phyloP scores from a whole-genome alignment of 2,329 filamentous ascomycete genomes.

The Coniella lustricola region DNA sequence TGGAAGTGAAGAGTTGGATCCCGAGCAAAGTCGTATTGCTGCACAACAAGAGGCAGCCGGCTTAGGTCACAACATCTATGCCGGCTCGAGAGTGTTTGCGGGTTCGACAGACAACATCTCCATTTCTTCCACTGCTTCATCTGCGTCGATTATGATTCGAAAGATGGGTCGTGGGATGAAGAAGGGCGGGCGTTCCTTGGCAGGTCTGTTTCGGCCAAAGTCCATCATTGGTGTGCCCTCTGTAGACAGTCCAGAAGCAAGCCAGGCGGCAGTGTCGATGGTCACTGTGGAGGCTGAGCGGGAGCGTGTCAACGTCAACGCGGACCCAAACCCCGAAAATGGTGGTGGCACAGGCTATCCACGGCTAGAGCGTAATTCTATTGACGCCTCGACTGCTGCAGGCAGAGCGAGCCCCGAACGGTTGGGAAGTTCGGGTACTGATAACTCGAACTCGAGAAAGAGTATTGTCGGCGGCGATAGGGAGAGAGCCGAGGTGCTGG shows the following conservation, averaged over 20 bases:
- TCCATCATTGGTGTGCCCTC: constrained; percentile 74
- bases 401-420: constrained; percentile 39
- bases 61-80: constrained; percentile 89
- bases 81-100: constrained; percentile 74
- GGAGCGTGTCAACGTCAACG: constrained; percentile 71
- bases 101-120: constrained; percentile 93
- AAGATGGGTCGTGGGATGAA: constrained; percentile 99
- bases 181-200: constrained; percentile 82
- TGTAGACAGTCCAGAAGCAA: constrained; percentile 63
- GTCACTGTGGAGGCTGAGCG: constrained; percentile 92
- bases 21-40: constrained; percentile 86
- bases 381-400: constrained; percentile 54
- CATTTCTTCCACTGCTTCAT: constrained; percentile 83
- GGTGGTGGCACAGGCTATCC: constrained; percentile 76
- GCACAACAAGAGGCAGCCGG: constrained; percentile 87
- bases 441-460: constrained; percentile 61
- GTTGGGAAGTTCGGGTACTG: constrained; percentile 49
- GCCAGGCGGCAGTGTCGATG: constrained; percentile 84
- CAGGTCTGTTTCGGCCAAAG: constrained; percentile 91
- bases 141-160: constrained; percentile 86
- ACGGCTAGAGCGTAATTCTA: constrained; percentile 72
- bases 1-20: constrained; percentile 60
- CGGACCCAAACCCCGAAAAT: constrained; percentile 57
- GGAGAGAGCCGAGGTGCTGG: constrained; percentile 85
- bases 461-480: constrained; percentile 87